A percentile compares a stretch with the other conserved stretches of the same genome.
phyloP scores from a whole-genome alignment of 1,284 basidiomycete genomes.

The Fomitiporia mediterranea region DNA sequence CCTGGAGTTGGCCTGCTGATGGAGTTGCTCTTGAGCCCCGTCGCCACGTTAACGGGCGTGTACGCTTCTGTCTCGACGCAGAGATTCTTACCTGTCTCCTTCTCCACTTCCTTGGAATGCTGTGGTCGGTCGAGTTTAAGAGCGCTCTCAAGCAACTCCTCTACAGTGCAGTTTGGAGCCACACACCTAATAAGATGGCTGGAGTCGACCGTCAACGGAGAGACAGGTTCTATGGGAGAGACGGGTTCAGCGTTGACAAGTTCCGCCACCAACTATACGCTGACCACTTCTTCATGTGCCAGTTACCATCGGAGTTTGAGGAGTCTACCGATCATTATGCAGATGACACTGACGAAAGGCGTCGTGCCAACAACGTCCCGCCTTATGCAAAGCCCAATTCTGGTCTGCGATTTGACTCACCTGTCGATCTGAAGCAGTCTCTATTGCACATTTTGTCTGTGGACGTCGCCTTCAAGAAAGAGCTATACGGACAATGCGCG shows the following conservation, averaged over 20 bases:
- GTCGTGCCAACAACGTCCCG: neutral
- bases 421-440: constrained; percentile 18
- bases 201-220: constrained; percentile 4
- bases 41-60: constrained; percentile 41
- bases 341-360: neutral
- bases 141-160: constrained; percentile 29
- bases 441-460: constrained; percentile 36
- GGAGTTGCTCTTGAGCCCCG: constrained; percentile 40
- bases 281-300: constrained; percentile 18
- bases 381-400: neutral
- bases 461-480: constrained; percentile 35
- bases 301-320: constrained; percentile 10
- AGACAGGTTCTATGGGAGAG: neutral
- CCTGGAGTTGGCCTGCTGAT: constrained; percentile 39
- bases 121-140: constrained; percentile 38
- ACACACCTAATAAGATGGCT: neutral
- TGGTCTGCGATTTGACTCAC: constrained; percentile 13
- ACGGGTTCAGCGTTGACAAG: neutral
- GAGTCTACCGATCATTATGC: neutral
- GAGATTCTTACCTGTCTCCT: constrained; percentile 41
- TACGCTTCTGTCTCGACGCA: constrained; percentile 41
- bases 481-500: constrained; percentile 31
- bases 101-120: constrained; percentile 38
- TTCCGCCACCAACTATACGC: neutral
- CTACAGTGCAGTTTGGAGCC: constrained; percentile 34